phyloP scores from a whole-genome alignment of 305 asterid genomes.

The Rubia tinctorum region DNA sequence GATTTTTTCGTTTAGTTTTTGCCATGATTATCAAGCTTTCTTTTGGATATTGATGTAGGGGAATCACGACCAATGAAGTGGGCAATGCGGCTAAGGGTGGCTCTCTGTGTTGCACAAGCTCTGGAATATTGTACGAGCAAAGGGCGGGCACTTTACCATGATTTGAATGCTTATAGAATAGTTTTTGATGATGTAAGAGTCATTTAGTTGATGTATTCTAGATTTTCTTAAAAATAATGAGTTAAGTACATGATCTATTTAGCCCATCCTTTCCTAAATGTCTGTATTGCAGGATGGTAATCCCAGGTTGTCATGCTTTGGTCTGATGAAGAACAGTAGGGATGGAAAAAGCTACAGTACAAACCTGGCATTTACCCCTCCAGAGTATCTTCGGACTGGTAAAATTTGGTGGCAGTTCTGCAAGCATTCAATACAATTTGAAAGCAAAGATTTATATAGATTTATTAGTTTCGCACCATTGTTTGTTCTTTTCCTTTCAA shows the following conservation, averaged over 20 bases:
- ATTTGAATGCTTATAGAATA: conserved; percentile 73
- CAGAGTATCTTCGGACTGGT: conserved; percentile 63
- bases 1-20: neutral
- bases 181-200: conserved; percentile 82
- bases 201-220: conserved; percentile 1
- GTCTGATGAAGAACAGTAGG: conserved; percentile 93
- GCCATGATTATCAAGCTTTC: neutral
- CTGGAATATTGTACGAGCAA: conserved; percentile 60
- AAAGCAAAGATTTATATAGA: neutral
- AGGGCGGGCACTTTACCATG: conserved; percentile 68
- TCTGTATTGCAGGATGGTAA: conserved; percentile 56
- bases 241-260: conserved; percentile 12
- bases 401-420: neutral
- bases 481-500: neutral
- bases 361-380: conserved; percentile 95
- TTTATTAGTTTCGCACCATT: neutral
- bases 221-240: neutral
- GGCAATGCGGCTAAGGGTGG: conserved; percentile 80
- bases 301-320: conserved; percentile 94
- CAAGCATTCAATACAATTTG: neutral
- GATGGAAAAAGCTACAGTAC: conserved; percentile 98
- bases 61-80: conserved; percentile 65
- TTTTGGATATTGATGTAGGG: conserved; percentile 13
- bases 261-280: conserved; percentile 3
- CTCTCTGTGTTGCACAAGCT: conserved; percentile 61